Conservation (phyloP, 345 rosid genomes). For the Citrus sinensis region DNA sequence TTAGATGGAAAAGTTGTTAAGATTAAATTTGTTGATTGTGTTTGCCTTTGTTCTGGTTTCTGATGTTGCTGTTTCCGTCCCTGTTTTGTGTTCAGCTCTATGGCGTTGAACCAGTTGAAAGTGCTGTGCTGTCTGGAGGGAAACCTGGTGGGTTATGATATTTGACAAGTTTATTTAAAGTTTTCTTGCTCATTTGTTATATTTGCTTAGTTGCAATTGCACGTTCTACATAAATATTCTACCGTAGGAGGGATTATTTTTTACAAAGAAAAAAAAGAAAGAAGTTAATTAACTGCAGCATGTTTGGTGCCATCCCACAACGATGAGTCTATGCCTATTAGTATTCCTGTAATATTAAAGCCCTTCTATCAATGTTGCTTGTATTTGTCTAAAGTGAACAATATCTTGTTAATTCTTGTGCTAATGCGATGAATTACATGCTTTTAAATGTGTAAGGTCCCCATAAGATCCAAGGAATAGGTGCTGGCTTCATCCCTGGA, state of each 20-base stretch:
- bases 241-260: neutral
- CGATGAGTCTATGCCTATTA: neutral
- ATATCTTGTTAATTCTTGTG: neutral
- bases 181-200: neutral
- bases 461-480: conserved; percentile 66
- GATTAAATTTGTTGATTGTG: neutral
- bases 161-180: neutral
- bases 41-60: neutral
- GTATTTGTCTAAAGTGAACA: conserved; percentile 2
- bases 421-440: neutral
- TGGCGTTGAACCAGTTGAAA: conserved; percentile 59
- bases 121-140: conserved; percentile 54
- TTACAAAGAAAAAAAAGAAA: no score
- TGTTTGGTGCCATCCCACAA: neutral
- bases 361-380: neutral
- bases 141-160: conserved; percentile 38
- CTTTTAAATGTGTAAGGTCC: conserved; percentile 33
- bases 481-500: conserved; percentile 62
- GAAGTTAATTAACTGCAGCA: neutral
- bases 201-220: neutral
- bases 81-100: conserved; percentile 33
- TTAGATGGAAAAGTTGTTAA: neutral
- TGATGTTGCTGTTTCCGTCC: neutral
- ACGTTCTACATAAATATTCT: neutral
- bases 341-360: neutral